These are phyloP conservation scores for Schoenoplectus tabernaemontani DNA, from an alignment of 202 grass and related monocot species.

Conservation along the genomic window DNA sequence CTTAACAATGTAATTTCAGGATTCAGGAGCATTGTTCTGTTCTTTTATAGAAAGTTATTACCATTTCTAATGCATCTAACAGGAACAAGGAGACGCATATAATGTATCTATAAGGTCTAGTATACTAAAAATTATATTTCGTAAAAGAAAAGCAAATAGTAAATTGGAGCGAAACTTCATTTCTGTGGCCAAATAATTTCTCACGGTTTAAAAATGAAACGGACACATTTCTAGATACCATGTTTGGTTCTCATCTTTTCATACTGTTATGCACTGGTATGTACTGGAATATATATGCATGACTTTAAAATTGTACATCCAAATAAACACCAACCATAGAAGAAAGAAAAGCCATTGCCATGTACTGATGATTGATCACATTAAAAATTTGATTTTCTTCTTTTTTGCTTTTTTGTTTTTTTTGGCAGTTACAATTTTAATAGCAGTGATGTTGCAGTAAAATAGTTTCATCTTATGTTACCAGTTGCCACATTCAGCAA, in stretches of 20 bases:
- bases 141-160: background rate
- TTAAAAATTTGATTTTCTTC: background rate
- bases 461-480: constrained; percentile 12
- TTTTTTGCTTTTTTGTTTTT: background rate
- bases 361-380: background rate
- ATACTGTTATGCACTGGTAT: background rate
- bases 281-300: background rate
- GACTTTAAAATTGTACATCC: background rate
- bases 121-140: background rate
- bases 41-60: background rate
- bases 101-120: background rate
- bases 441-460: background rate
- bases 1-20: background rate
- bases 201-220: background rate
- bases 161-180: background rate
- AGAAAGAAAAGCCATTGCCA: background rate
- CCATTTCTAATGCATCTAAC: background rate
- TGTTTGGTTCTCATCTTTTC: background rate
- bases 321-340: background rate
- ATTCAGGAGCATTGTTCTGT: background rate
- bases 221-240: background rate
- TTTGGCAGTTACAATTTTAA: background rate
- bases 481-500: constrained; percentile 78
- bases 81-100: background rate
- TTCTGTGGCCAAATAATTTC: background rate